Evolutionary conservation across 108 stramenopile genomes (phyloP).

Genomic region (Aurantiochytrium sp.): DNA sequence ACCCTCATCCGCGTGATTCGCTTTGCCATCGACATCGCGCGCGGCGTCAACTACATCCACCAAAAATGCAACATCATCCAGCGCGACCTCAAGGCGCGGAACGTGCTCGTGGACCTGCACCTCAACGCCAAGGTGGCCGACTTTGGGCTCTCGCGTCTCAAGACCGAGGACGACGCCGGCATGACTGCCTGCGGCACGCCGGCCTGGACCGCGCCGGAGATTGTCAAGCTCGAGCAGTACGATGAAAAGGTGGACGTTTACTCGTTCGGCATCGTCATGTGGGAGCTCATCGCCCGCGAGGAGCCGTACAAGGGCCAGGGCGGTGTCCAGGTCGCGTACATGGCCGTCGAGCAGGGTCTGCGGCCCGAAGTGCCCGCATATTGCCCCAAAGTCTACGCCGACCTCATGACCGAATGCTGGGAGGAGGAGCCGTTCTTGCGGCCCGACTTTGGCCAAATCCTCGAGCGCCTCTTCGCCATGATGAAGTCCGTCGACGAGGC

Average conservation of each 20-base stretch:
- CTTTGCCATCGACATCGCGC: slow-evolving; percentile 7
- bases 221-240: slow-evolving; percentile 31
- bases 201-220: slow-evolving; percentile 46
- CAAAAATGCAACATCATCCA: slow-evolving; percentile 9
- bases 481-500: background rate
- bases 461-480: background rate
- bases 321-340: background rate
- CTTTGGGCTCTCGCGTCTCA: slow-evolving; percentile 7
- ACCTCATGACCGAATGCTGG: slow-evolving; percentile 26
- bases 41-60: slow-evolving; percentile 25
- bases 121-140: slow-evolving; percentile 30
- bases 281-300: slow-evolving; percentile 40
- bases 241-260: slow-evolving; percentile 46
- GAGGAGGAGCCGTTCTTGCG: background rate
- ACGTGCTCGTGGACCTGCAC: slow-evolving; percentile 1
- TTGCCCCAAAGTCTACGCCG: background rate
- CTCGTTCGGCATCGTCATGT: slow-evolving; percentile 45
- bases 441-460: slow-evolving; percentile 26
- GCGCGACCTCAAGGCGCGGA: slow-evolving; percentile 31
- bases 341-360: slow-evolving; percentile 16
- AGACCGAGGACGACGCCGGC: background rate
- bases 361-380: background rate
- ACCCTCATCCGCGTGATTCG: background rate
- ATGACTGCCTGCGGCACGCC: slow-evolving; percentile 38
- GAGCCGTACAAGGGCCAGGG: slow-evolving; percentile 30